phyloP scores from a whole-genome alignment of 164 flowering plant genomes.

The Malania oleifera region DNA sequence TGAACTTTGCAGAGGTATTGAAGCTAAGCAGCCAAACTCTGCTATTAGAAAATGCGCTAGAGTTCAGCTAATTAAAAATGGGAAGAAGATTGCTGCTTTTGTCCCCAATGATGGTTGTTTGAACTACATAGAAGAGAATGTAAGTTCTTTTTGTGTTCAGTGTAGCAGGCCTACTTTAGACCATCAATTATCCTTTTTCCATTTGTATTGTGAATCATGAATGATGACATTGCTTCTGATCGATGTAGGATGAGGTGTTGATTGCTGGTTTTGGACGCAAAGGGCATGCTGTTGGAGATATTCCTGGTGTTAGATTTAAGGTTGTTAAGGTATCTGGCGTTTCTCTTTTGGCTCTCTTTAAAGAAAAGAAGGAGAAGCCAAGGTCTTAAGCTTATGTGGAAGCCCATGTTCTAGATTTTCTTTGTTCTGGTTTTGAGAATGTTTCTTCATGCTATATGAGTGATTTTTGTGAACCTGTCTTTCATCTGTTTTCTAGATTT shows the following conservation, averaged over 20 bases:
- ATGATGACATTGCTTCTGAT: not conserved
- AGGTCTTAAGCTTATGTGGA: conserved; percentile 48
- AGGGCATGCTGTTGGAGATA: conserved; percentile 88
- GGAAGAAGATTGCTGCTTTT: conserved; percentile 89
- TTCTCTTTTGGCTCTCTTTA: conserved; percentile 76
- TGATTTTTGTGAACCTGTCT: not conserved
- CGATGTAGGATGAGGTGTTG: conserved; percentile 69
- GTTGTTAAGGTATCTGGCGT: conserved; percentile 86
- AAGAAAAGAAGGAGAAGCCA: conserved; percentile 88
- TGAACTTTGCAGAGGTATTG: conserved; percentile 51
- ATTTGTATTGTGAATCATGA: not conserved
- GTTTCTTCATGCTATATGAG: too few relatives aligned
- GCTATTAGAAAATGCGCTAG: conserved; percentile 80
- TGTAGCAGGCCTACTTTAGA: not conserved
- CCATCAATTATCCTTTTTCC: not conserved
- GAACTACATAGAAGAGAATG: conserved; percentile 83
- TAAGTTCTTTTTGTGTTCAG: conserved; percentile 19
- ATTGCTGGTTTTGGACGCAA: conserved; percentile 88
- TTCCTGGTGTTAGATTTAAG: conserved; percentile 85
- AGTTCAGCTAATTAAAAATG: conserved; percentile 75
- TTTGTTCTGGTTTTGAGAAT: too few relatives aligned
- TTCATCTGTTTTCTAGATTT: conserved; percentile 10
- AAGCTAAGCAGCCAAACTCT: conserved; percentile 85
- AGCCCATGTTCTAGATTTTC: not conserved
- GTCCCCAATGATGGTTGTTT: conserved; percentile 89